Conservation (phyloP, 1,284 basidiomycete genomes). For the Agaricales sp. region DNA sequence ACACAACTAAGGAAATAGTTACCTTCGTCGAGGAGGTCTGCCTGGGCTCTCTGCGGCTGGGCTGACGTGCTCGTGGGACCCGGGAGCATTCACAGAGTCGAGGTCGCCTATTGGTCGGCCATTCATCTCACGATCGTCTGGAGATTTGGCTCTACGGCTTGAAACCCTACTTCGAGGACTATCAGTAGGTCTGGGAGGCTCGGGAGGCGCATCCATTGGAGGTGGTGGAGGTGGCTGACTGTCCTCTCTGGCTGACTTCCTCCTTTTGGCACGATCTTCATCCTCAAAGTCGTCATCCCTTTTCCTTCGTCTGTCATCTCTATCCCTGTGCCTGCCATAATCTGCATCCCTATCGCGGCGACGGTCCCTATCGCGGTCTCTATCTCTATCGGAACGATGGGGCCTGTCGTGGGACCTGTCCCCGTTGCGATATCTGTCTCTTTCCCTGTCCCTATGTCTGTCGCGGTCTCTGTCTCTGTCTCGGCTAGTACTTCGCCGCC, state of each 20-base stretch:
- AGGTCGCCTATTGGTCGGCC: constrained; percentile 24
- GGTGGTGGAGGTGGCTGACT: constrained; percentile 29
- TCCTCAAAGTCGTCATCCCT: constrained; percentile 42
- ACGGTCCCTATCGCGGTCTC: constrained; percentile 32
- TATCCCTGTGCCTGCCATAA: constrained; percentile 37
- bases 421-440: constrained; percentile 39
- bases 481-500: constrained; percentile 37
- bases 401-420: constrained; percentile 32
- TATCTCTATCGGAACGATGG: constrained; percentile 29
- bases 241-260: constrained; percentile 37
- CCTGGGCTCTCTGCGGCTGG: not conserved
- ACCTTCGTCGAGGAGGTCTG: constrained; percentile 21
- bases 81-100: constrained; percentile 14
- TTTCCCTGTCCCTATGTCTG: constrained; percentile 36
- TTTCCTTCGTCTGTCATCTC: constrained; percentile 43
- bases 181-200: constrained; percentile 33
- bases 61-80: too few relatives aligned
- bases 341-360: constrained; percentile 28
- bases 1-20: constrained; percentile 9
- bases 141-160: constrained; percentile 36
- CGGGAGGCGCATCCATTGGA: constrained; percentile 26
- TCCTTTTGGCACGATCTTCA: constrained; percentile 48
- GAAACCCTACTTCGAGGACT: constrained; percentile 50
- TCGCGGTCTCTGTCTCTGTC: constrained; percentile 42
- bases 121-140: constrained; percentile 29